These are phyloP conservation scores for Aspergillus udagawae DNA, from an alignment of 2,329 filamentous ascomycete species.

Conservation along the genomic window DNA sequence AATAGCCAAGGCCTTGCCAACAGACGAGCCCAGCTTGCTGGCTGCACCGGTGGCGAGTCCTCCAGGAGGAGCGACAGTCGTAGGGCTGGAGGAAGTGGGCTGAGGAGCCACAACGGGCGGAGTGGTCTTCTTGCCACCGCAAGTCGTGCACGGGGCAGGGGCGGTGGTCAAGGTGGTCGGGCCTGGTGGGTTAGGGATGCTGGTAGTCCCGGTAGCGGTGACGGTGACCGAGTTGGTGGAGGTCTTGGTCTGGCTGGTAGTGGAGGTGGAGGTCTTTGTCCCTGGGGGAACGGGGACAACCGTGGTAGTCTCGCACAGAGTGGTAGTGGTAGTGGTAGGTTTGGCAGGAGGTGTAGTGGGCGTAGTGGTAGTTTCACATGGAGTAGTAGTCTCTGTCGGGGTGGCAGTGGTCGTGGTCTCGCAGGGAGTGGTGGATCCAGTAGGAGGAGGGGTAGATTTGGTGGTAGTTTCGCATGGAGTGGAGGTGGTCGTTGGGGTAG, in stretches of 20 bases:
- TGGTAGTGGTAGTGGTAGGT: background rate
- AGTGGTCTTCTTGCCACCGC: background rate
- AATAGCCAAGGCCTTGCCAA: background rate
- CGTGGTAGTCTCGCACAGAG: background rate
- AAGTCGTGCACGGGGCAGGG: background rate
- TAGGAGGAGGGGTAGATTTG: background rate
- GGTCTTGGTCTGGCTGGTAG: background rate
- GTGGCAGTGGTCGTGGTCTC: background rate
- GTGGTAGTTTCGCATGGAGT: background rate
- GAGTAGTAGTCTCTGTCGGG: background rate
- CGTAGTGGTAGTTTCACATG: background rate
- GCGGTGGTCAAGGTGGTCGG: background rate
- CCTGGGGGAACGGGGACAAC: background rate
- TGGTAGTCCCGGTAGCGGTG: background rate
- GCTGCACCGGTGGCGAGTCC: background rate
- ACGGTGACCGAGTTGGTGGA: background rate
- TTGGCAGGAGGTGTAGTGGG: background rate
- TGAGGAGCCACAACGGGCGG: background rate
- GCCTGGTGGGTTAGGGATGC: background rate
- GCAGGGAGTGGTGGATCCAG: background rate
- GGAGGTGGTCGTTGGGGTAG: background rate
- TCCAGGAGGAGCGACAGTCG: background rate
- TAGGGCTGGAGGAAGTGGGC: background rate
- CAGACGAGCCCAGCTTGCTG: background rate
- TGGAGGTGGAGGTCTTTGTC: background rate